Evolutionary conservation across 371 early-diverging fungal species (phyloP).

Genomic region (Mucor sp.): DNA sequence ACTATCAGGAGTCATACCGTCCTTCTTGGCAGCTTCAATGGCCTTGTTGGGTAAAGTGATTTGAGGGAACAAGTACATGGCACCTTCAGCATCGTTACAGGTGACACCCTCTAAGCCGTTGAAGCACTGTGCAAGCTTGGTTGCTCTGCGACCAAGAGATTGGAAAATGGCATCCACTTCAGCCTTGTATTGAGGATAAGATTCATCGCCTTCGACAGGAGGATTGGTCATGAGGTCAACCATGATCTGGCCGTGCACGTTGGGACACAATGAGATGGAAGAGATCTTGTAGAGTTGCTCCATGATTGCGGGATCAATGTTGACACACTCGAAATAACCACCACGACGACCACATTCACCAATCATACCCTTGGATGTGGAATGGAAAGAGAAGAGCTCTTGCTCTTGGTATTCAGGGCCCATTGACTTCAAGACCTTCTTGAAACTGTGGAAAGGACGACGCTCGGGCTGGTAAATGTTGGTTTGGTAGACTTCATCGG

Average conservation of each 20-base stretch:
- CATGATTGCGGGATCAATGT: slow-evolving; percentile 74
- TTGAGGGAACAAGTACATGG: slow-evolving; percentile 96
- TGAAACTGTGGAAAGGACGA: slow-evolving; percentile 94
- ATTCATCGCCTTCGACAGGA: slow-evolving; percentile 78
- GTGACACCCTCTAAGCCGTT: slow-evolving; percentile 83
- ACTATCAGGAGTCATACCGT: slow-evolving; percentile 76
- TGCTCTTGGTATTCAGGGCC: slow-evolving; percentile 45
- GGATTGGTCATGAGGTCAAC: slow-evolving; percentile 96
- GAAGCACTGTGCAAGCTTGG: slow-evolving; percentile 75
- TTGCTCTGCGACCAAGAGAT: slow-evolving; percentile 82
- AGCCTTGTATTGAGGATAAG: slow-evolving; percentile 72
- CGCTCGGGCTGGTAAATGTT: slow-evolving; percentile 83
- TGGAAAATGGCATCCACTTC: slow-evolving; percentile 80
- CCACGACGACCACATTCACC: slow-evolving; percentile 99
- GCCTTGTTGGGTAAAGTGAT: slow-evolving; percentile 77
- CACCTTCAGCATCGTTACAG: slow-evolving; percentile 90
- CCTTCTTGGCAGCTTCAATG: slow-evolving; percentile 71
- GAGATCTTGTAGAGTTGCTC: slow-evolving; percentile 93
- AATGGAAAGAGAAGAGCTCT: slow-evolving; percentile 96
- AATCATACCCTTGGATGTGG: slow-evolving; percentile 96
- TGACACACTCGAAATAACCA: slow-evolving; percentile 94
- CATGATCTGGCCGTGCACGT: slow-evolving; percentile 83
- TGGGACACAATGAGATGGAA: slow-evolving; percentile 91
- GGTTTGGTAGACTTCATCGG: slow-evolving; percentile 98
- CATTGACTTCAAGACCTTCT: slow-evolving; percentile 77